These are phyloP conservation scores for Lentinula boryana DNA, from an alignment of 768 basidiomycete species.

Conservation along the genomic window DNA sequence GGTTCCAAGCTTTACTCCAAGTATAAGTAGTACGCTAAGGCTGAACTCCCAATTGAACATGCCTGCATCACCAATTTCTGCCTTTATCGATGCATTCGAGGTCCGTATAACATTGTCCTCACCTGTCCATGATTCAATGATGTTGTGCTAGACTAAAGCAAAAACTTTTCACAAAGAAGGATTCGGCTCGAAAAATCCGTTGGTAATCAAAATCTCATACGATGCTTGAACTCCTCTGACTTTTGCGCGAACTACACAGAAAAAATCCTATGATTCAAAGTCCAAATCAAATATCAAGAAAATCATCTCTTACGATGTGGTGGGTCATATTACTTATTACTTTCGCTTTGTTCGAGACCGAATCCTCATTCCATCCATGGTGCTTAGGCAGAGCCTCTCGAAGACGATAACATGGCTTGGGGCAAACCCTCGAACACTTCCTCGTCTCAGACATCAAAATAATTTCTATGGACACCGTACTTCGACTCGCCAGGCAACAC, in stretches of 20 bases:
- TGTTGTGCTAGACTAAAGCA: background rate
- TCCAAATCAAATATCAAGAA: background rate
- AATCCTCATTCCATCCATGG: background rate
- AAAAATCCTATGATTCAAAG: background rate
- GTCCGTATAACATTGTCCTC: background rate
- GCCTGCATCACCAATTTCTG: background rate
- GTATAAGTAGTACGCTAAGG: background rate
- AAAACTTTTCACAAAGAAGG: background rate
- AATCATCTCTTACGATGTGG: background rate
- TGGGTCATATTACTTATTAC: background rate
- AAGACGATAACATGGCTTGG: background rate
- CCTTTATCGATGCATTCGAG: background rate
- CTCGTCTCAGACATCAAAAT: background rate
- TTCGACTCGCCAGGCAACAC: no score
- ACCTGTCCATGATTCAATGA: background rate
- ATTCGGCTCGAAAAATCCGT: background rate
- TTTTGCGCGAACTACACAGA: background rate
- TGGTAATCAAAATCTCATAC: background rate
- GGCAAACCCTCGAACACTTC: background rate
- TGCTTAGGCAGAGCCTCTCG: background rate
- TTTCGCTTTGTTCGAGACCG: background rate
- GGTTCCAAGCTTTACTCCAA: no score
- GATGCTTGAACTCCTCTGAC: background rate
- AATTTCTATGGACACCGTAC: no score
- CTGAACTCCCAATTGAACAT: background rate